Base-by-base conservation (phyloP, 2,329 filamentous ascomycete genomes). In the Magnaporthales sp. region DNA sequence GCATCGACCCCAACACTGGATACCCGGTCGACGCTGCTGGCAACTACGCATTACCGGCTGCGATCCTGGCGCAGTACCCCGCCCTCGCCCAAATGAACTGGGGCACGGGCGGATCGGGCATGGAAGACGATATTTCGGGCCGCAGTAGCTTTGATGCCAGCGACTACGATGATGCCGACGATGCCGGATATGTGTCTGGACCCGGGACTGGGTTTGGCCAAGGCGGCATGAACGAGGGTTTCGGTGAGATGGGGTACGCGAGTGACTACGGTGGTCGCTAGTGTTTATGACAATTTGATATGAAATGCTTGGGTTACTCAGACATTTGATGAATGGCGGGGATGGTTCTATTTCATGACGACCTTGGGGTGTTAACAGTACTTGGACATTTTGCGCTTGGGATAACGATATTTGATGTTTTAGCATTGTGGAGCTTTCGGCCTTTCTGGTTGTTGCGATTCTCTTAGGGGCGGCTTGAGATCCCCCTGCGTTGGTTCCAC, bases 21-120 rank as follows among this genome's bases (percentile, higher is more conserved):
- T 88, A 81, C 76, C 85, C 79, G 1, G 82, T 88, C 71, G 85
- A 87, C 70, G 74, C 83, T 3, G 78, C 79, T 65, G 83, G 83
- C 66, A 82, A 84, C 67, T 91, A 91, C 74, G 81, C 85, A 51
- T 83, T 98, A n/a, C 95, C 95, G 1, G 91, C 91, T 4, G 94
- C 94, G 1, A 80, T 99, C 64, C 80, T 98, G 54, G 91, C 91
- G 22, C 95, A 98, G 74, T 98, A 97, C 76, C 95, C 95, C 13
- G 93, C 92, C 4, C 80, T 99, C n/a, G 93, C 93, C 27, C 90
- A 89, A 66, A 85, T 98, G 75, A 93, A 94, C 74, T 98, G 94
- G 93, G 60, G 24, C n/a, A 84, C 85, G 22, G 84, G 89, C 22
- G 86, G 86, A n/a, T 84, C 89, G n/a, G 87, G 87, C 22, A 83